Base-by-base conservation (phyloP, 139 green algal species). In the Chlorella sorokiniana region DNA sequence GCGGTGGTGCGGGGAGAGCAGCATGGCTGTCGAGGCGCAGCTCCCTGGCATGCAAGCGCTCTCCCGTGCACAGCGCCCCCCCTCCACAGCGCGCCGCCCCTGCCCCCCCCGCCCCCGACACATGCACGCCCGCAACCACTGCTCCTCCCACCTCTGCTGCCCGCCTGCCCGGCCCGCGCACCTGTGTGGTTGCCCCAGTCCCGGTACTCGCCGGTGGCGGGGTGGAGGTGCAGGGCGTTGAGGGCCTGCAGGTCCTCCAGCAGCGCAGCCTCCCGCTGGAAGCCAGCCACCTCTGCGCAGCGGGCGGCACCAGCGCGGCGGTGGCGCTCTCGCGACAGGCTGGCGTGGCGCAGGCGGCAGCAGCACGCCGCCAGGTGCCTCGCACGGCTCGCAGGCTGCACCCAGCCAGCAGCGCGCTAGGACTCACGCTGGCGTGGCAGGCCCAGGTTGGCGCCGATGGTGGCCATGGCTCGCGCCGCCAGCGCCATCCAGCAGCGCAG, bases 151-250 rank as follows among this genome's bases (percentile, higher is more conserved):
- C 52, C 27, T 20, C 52, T 16, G 22, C 27, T 20, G 22, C n/a
- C n/a, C n/a, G n/a, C n/a, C n/a, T n/a, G n/a, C 54, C 16, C 54
- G 56, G 76, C 38, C 69, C 97, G 89, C 11, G 84, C 87, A 81
- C 98, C 93, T 8, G 93, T 97, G 90, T 99, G 96, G 35, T 91
- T 84, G n/a, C 96, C 96, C 70, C 83, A 99, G 85, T 99, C 96
- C 29, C 77, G 69, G 80, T 93, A 99, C 65, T 86, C 38, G 1
- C 87, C 83, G 18, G 41, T 82, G 1, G 10, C 69, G 16, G 45
- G 48, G 72, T 98, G 89, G 29, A 70, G 92, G 85, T 99, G 96
- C 80, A 98, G 86, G 25, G 7, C 33, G 27, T 89, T 83, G 38
- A 98, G 90, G 25, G 41, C 20, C 23, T 35, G 40, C 44, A 91